Evolutionary conservation across 331 rosid species (phyloP).

Genomic region (Cydonia oblonga): DNA sequence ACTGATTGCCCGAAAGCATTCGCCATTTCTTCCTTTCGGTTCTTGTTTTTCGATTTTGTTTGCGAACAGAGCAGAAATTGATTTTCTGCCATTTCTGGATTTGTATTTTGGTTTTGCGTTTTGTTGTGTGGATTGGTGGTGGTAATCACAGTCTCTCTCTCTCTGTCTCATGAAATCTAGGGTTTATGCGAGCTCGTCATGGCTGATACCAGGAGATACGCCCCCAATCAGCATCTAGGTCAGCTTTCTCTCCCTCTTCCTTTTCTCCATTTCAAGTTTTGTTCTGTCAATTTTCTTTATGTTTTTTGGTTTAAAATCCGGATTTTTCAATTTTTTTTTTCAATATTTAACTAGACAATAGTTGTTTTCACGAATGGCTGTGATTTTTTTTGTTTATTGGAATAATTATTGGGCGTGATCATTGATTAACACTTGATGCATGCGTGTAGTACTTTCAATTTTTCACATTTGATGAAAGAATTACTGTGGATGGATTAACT

Average conservation of each 20-base stretch:
- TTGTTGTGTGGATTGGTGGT: neutral
- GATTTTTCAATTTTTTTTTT: neutral
- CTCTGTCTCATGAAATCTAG: constrained; percentile 3
- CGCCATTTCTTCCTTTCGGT: neutral
- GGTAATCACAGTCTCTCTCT: neutral
- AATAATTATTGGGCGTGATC: neutral
- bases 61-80: neutral
- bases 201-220: constrained; percentile 32
- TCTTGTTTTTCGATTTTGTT: neutral
- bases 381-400: neutral
- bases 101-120: neutral
- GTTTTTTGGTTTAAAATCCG: neutral
- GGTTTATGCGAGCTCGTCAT: constrained; percentile 15
- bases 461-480: neutral
- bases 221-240: constrained; percentile 42
- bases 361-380: neutral
- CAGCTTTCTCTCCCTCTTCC: neutral
- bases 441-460: neutral
- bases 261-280: neutral
- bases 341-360: neutral
- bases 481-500: neutral
- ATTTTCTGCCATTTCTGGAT: neutral
- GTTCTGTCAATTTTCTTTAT: neutral
- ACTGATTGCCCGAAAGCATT: neutral
- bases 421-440: neutral